A percentile compares a stretch with the other conserved stretches of the same genome.
These are phyloP conservation scores for Albugo candida DNA, from an alignment of 352 stramenopile genomes.

Conservation along the genomic window DNA sequence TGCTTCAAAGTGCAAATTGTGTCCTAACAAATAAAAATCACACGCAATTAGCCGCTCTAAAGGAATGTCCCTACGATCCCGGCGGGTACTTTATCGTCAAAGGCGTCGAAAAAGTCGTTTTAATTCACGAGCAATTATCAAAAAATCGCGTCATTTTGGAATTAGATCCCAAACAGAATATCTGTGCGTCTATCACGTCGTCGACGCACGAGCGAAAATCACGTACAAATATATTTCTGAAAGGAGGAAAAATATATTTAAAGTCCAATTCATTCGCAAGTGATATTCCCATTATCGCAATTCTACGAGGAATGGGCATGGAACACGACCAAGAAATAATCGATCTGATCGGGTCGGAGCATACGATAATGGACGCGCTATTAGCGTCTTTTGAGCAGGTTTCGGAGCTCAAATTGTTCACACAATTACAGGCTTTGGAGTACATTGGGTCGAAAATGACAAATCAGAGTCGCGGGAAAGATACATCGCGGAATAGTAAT, in stretches of 20 bases:
- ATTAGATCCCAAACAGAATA: slow-evolving; percentile 84
- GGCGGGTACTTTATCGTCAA: slow-evolving; percentile 99
- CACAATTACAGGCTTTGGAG: slow-evolving; percentile 86
- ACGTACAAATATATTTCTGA: slow-evolving; percentile 92
- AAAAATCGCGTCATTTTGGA: slow-evolving; percentile 99
- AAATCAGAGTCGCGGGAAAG: slow-evolving; percentile 5
- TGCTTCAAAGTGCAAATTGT: slow-evolving; percentile 94
- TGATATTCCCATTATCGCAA: slow-evolving; percentile 94
- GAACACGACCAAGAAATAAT: slow-evolving; percentile 98
- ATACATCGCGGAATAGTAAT: slow-evolving; percentile 11
- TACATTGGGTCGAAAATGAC: slow-evolving; percentile 95
- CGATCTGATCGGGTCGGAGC: slow-evolving; percentile 86
- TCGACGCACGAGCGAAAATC: slow-evolving; percentile 98
- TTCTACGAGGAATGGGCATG: slow-evolving; percentile 96
- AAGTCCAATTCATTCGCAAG: slow-evolving; percentile 97
- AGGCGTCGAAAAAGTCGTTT: slow-evolving; percentile 96
- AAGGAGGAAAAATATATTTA: slow-evolving; percentile 92
- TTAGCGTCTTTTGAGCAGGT: slow-evolving; percentile 92
- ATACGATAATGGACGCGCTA: slow-evolving; percentile 88
- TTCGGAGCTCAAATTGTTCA: slow-evolving; percentile 88
- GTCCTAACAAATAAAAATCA: slow-evolving; percentile 90
- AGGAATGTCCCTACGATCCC: slow-evolving; percentile 98
- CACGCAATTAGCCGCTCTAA: slow-evolving; percentile 86
- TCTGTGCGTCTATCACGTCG: slow-evolving; percentile 91
- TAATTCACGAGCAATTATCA: slow-evolving; percentile 98